phyloP scores from a whole-genome alignment of 163 green algal species.

The Chlamydomonas reinhardtii region DNA sequence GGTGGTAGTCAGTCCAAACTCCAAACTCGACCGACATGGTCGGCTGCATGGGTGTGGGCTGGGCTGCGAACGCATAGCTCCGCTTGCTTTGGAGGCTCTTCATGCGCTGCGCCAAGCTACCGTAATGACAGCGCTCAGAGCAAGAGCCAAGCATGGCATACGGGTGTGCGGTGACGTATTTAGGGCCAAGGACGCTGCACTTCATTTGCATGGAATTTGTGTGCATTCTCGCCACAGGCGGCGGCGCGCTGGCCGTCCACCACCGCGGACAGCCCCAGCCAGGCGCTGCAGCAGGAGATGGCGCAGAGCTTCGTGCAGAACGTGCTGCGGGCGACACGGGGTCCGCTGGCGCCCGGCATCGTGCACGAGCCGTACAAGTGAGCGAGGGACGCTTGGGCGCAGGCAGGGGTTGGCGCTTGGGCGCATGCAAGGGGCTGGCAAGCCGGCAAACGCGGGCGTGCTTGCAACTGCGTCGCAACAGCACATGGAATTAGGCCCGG shows the following conservation, averaged over 20 bases:
- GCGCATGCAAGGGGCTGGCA: background rate
- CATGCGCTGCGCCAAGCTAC: too few species aligned
- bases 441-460: too few species aligned
- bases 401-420: background rate
- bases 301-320: slow-evolving; percentile 51
- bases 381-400: background rate
- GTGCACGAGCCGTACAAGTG: slow-evolving; percentile 37
- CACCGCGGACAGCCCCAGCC: background rate
- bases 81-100: too few species aligned
- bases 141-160: background rate
- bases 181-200: too few species aligned
- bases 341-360: slow-evolving; percentile 32
- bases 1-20: too few species aligned
- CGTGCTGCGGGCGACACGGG: slow-evolving; percentile 45
- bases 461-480: too few species aligned
- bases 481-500: too few species aligned
- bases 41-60: too few species aligned
- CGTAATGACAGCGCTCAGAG: background rate
- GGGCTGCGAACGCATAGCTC: too few species aligned
- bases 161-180: too few species aligned
- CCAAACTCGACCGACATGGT: too few species aligned
- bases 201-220: too few species aligned
- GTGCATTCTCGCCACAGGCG: background rate
- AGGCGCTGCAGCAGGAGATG: slow-evolving; percentile 34
- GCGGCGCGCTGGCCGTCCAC: slow-evolving; percentile 24